phyloP scores from a whole-genome alignment of 345 rosid species.

The Noccaea bulbosa region DNA sequence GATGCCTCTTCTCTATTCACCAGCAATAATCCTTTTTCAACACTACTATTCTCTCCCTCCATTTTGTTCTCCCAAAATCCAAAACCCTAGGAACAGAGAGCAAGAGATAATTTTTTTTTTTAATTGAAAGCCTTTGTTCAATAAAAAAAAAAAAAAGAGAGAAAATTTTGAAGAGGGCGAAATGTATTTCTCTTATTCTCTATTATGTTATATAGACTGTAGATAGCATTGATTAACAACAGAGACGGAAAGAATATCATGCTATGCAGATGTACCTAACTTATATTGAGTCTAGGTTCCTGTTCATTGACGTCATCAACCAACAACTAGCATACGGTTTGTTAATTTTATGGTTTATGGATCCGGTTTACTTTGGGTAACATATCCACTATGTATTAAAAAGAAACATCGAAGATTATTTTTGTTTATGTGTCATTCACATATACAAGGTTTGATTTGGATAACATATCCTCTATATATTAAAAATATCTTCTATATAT shows the following conservation, averaged over 20 bases:
- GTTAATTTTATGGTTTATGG: not conserved
- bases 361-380: conserved; percentile 8
- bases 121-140: too few species aligned
- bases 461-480: too few species aligned
- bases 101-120: too few species aligned
- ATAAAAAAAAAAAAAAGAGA: not conserved
- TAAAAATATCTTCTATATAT: too few species aligned
- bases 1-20: conserved; percentile 8
- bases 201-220: not conserved
- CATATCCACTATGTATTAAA: too few species aligned
- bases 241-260: not conserved
- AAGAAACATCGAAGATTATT: too few species aligned
- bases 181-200: not conserved
- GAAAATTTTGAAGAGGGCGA: too few species aligned
- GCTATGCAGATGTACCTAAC: not conserved
- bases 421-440: too few species aligned
- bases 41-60: conserved; percentile 22
- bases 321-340: conserved; percentile 3
- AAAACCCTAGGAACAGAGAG: not conserved
- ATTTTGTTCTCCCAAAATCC: conserved; percentile 26
- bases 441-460: too few species aligned
- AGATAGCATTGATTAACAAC: not conserved
- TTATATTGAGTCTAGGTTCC: not conserved
- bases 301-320: not conserved
- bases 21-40: conserved; percentile 35